A percentile compares a stretch with the other conserved stretches of the same genome.
Conservation (phyloP, 352 stramenopile species). For the Phytophthora lateralis region DNA sequence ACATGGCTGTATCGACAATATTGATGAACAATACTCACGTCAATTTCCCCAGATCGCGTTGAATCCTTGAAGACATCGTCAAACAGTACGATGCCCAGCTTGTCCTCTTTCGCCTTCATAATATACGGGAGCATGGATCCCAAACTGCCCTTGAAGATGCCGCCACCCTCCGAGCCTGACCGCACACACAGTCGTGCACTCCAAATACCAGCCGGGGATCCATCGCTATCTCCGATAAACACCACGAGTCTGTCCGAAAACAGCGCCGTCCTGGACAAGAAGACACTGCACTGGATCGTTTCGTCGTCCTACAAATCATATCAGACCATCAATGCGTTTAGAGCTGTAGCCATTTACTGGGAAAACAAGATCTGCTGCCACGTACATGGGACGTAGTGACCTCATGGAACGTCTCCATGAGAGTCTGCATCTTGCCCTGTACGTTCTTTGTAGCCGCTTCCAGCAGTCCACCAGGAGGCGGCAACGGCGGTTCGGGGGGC, state of each 20-base stretch:
- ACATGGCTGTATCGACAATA: neutral
- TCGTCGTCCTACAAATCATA: slow-evolving; percentile 54
- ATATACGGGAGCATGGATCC: slow-evolving; percentile 81
- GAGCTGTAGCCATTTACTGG: slow-evolving; percentile 14
- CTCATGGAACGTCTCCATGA: slow-evolving; percentile 68
- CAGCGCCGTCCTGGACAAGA: slow-evolving; percentile 59
- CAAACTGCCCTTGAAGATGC: slow-evolving; percentile 77
- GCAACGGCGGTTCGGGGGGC: slow-evolving; percentile 57
- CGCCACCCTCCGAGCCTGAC: slow-evolving; percentile 61
- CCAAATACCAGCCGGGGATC: slow-evolving; percentile 64
- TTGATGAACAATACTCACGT: slow-evolving; percentile 39
- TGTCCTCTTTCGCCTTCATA: slow-evolving; percentile 75
- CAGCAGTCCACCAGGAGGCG: slow-evolving; percentile 56
- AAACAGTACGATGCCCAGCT: slow-evolving; percentile 68
- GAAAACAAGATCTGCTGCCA: slow-evolving; percentile 3
- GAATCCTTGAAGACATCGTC: slow-evolving; percentile 74
- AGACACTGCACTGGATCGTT: slow-evolving; percentile 63
- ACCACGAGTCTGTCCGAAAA: slow-evolving; percentile 70
- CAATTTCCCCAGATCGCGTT: slow-evolving; percentile 47
- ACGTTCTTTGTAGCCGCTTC: slow-evolving; percentile 75
- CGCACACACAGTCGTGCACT: slow-evolving; percentile 65
- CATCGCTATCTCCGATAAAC: slow-evolving; percentile 70
- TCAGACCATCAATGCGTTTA: slow-evolving; percentile 12
- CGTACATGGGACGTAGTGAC: slow-evolving; percentile 57
- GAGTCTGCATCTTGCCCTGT: slow-evolving; percentile 70